Percentiles rank a stretch among this genome's conserved stretches.
Evolutionary conservation across 176 grass and related monocot genomes (phyloP).

Genomic region (Pontederia crassipes): DNA sequence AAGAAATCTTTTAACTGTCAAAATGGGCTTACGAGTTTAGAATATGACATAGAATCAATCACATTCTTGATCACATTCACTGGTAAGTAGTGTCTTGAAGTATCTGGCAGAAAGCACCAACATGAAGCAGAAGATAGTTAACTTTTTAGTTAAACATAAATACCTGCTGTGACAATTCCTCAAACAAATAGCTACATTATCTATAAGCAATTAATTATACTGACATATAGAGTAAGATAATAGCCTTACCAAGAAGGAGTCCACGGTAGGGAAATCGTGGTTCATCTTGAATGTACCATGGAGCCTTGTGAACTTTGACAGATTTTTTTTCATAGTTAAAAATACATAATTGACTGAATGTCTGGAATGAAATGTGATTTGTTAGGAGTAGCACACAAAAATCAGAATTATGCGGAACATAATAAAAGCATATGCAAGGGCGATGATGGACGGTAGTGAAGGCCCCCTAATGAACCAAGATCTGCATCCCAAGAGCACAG

Average conservation of each 20-base stretch:
- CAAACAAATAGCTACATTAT: not conserved
- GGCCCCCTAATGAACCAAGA: no score
- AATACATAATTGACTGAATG: conserved; percentile 88
- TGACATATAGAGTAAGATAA: not conserved
- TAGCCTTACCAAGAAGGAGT: conserved; percentile 57
- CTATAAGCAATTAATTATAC: not conserved
- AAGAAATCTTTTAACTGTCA: conserved; percentile 4
- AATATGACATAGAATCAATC: conserved; percentile 85
- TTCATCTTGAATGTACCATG: conserved; percentile 95
- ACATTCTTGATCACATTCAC: conserved; percentile 84
- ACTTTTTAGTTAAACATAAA: not conserved
- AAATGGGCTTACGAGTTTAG: conserved; percentile 73
- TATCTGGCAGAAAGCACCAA: conserved; percentile 44
- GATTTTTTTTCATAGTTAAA: conserved; percentile 81
- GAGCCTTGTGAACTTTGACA: conserved; percentile 63
- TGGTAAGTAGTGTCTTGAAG: conserved; percentile 79
- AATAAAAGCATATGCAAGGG: no score
- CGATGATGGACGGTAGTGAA: no score
- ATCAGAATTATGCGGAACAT: not conserved
- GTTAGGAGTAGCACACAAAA: not conserved
- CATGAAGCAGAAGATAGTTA: no score
- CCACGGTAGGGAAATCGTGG: conserved; percentile 76
- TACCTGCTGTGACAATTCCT: no score
- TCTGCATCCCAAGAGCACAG: no score
- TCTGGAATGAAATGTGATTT: conserved; percentile 29